Conservation (phyloP, 2,329 filamentous ascomycete species). For the Penicillium sp. region DNA sequence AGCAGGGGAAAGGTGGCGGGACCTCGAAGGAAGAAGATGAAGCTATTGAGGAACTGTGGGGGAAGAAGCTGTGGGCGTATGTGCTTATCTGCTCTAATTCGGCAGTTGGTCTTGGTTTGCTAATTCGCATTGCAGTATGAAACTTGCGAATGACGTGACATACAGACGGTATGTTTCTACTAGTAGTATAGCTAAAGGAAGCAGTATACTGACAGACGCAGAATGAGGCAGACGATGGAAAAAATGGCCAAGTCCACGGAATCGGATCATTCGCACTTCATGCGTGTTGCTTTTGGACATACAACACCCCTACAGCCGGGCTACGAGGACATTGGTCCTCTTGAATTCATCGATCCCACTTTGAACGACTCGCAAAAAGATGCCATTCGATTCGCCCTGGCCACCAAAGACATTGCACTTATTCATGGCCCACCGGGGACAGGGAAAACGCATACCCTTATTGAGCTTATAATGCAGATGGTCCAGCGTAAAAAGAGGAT, state of each 20-base stretch:
- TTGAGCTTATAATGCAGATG: conserved; percentile 93
- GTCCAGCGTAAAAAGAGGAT: conserved; percentile 73
- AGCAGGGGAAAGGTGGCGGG: conserved; percentile 37
- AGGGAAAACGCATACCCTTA: conserved; percentile 94
- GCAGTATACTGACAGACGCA: conserved; percentile 29
- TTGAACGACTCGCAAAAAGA: conserved; percentile 67
- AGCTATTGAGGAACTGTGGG: conserved; percentile 55
- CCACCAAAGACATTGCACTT: conserved; percentile 78
- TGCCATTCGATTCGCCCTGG: conserved; percentile 78
- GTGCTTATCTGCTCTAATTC: conserved; percentile 34
- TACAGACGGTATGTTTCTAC: conserved; percentile 58
- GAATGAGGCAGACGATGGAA: conserved; percentile 68
- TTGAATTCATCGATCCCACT: conserved; percentile 60
- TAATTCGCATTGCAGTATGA: conserved; percentile 54
- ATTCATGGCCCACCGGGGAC: conserved; percentile 97
- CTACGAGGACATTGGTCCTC: conserved; percentile 47
- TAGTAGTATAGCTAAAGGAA: background rate
- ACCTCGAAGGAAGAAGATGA: conserved; percentile 47
- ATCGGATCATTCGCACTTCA: conserved; percentile 61
- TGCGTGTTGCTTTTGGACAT: conserved; percentile 65
- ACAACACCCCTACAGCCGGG: conserved; percentile 58
- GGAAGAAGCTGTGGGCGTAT: conserved; percentile 66
- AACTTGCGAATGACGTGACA: conserved; percentile 69
- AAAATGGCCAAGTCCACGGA: conserved; percentile 61
- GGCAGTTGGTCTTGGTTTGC: conserved; percentile 1